Evolutionary conservation across 2,329 filamentous ascomycete genomes (phyloP).

Genomic region (Truncatella angustata): DNA sequence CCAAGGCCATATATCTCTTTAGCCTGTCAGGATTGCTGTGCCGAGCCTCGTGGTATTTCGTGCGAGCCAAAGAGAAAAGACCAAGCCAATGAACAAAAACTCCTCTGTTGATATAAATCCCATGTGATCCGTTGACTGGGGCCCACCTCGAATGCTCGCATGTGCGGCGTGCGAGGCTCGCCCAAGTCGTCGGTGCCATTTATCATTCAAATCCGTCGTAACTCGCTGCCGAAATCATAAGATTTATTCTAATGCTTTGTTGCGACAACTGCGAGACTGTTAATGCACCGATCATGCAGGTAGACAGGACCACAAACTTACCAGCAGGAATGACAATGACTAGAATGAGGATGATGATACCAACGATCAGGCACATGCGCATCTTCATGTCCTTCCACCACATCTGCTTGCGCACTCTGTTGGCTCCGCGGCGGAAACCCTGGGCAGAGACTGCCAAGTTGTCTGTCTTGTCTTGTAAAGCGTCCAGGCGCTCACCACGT

Average conservation of each 20-base stretch:
- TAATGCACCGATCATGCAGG: slow-evolving; percentile 18
- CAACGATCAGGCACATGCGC: slow-evolving; percentile 91
- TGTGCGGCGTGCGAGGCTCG: slow-evolving; percentile 32
- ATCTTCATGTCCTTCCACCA: slow-evolving; percentile 99
- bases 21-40: slow-evolving; percentile 17
- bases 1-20: slow-evolving; percentile 18
- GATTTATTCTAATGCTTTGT: slow-evolving; percentile 33
- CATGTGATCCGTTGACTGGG: slow-evolving; percentile 26
- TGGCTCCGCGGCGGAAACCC: slow-evolving; percentile 93
- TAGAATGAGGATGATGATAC: slow-evolving; percentile 86
- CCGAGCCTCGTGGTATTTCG: slow-evolving; percentile 25
- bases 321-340: slow-evolving; percentile 93
- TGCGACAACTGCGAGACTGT: slow-evolving; percentile 39
- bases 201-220: slow-evolving; percentile 21
- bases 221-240: too few species aligned
- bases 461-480: slow-evolving; percentile 58
- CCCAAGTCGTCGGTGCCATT: slow-evolving; percentile 22
- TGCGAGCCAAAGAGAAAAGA: slow-evolving; percentile 29
- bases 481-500: slow-evolving; percentile 60
- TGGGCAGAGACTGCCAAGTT: slow-evolving; percentile 91
- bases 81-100: slow-evolving; percentile 30
- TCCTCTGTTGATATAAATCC: slow-evolving; percentile 29
- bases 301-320: slow-evolving; percentile 44
- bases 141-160: slow-evolving; percentile 22
- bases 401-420: slow-evolving; percentile 95